Evolutionary conservation across 1,284 basidiomycete species (phyloP), one percentile per base, ranked within the genome.

Genomic region (Pyrrhoderma lamaoense): DNA sequence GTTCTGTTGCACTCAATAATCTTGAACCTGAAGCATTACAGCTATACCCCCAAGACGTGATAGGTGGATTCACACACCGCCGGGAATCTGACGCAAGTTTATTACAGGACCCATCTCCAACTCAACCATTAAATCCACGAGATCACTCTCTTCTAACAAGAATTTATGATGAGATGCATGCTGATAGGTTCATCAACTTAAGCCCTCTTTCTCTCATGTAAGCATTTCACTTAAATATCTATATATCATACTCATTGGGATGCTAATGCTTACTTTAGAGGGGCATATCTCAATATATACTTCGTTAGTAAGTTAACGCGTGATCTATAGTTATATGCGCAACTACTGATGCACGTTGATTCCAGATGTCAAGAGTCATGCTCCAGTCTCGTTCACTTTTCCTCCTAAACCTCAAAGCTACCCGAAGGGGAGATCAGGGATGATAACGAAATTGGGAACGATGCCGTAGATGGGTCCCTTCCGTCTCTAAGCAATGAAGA

Each of bases 131-230:
- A 3, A 79, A 85, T 59, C 83, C 82, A 3, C 70, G 80, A n/a
- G 81, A 87, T 56, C 84, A 87, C 60, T 72, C 73, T 0, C 56
- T 83, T 16, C 67, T 87, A 19, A 76, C 82, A 57, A 65, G 66
- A 42, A 80, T 85, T n/a, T 85, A 84, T 65, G 70, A 67, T 31
- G 78, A 82, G 58, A 80, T 83, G 76, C 79, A 85, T 36, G 73
- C 74, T 2, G 68, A 75, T 5, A 66, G 81, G 31, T 85, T 83
- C 58, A 79, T 87, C 59, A 86, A 85, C 59, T 64, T 76, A 1
- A 66, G 75, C 19, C 83, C 83, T 0, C 61, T 85, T 14, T 78
- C 80, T 1, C 56, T 85, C 35, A 62, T 87, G 27, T 31, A 31
- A 31, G 27, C 5, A 5, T 31, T 31, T 31, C 27, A 5, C 27